Evolutionary conservation across 352 stramenopile genomes (phyloP).

Genomic region (Phytophthora pisi): DNA sequence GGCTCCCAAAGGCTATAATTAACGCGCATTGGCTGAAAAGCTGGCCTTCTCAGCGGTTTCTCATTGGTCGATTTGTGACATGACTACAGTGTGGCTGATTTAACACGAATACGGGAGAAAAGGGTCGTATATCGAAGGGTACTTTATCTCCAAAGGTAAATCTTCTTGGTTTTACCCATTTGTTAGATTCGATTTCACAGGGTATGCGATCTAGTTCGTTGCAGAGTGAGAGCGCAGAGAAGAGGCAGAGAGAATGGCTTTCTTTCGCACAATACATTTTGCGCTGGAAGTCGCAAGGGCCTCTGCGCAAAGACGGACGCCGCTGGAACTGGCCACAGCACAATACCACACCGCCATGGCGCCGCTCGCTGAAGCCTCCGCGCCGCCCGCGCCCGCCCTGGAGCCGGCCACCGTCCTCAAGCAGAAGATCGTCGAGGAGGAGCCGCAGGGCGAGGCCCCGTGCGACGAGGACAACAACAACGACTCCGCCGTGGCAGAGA

Average conservation of each 20-base stretch:
- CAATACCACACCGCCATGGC: conserved; percentile 31
- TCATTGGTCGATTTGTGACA: conserved; percentile 15
- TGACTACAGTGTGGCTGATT: background rate
- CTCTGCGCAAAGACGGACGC: conserved; percentile 25
- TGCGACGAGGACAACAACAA: conserved; percentile 35
- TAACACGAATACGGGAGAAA: background rate
- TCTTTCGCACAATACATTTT: conserved; percentile 35
- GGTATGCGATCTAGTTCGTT: background rate
- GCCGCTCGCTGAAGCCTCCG: conserved; percentile 36
- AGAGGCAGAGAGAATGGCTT: conserved; percentile 18
- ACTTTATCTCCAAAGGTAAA: background rate
- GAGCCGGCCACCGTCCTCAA: conserved; percentile 27
- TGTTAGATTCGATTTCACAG: background rate
- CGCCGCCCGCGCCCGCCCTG: background rate
- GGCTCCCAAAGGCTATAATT: conserved; percentile 15
- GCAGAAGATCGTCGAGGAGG: conserved; percentile 31
- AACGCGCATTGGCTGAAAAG: conserved; percentile 20
- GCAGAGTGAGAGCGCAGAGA: background rate
- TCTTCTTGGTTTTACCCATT: fast-evolving
- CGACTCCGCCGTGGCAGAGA: background rate
- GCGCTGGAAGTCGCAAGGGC: conserved; percentile 22
- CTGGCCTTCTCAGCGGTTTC: conserved; percentile 10
- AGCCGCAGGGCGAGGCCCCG: conserved; percentile 26
- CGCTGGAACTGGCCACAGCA: conserved; percentile 32
- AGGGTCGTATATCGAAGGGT: background rate